Evolutionary conservation across 208 protist species (phyloP).

Genomic region (Trypanosoma vivax): DNA sequence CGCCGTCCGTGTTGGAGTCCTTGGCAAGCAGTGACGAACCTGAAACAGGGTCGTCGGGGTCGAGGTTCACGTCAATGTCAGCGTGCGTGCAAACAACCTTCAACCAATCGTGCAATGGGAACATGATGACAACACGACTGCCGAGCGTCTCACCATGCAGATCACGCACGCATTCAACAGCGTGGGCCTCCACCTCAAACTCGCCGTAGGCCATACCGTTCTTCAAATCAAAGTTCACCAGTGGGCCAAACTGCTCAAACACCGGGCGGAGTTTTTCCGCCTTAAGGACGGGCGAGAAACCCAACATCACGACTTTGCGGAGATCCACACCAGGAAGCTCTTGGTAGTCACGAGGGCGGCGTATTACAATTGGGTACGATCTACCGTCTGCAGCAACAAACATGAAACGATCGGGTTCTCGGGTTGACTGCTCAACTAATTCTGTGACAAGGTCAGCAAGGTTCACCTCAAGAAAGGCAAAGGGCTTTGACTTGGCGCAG

Average conservation of each 20-base stretch:
- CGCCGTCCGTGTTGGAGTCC: slow-evolving; percentile 12
- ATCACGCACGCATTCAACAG: slow-evolving; percentile 55
- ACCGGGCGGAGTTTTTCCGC: slow-evolving; percentile 37
- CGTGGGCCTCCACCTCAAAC: slow-evolving; percentile 48
- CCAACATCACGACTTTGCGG: slow-evolving; percentile 65
- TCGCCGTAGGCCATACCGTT: slow-evolving; percentile 70
- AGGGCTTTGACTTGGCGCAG: slow-evolving; percentile 51
- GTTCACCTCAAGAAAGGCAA: slow-evolving; percentile 80
- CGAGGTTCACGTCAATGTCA: slow-evolving; percentile 64
- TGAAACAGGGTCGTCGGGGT: slow-evolving; percentile 67
- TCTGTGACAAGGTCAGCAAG: slow-evolving; percentile 77
- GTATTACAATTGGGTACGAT: slow-evolving; percentile 51
- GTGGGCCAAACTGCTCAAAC: slow-evolving; percentile 56
- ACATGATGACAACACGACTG: slow-evolving; percentile 46
- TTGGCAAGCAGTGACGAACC: slow-evolving; percentile 45
- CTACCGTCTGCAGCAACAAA: slow-evolving; percentile 47
- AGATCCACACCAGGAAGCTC: slow-evolving; percentile 45
- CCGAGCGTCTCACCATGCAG: slow-evolving; percentile 69
- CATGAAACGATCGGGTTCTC: slow-evolving; percentile 51
- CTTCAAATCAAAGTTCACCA: slow-evolving; percentile 59
- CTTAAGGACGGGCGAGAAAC: slow-evolving; percentile 56
- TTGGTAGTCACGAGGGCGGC: slow-evolving; percentile 66
- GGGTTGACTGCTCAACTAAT: slow-evolving; percentile 43
- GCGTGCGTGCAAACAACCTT: slow-evolving; percentile 54
- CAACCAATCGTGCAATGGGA: slow-evolving; percentile 74